A percentile compares a stretch with the other conserved stretches of the same genome.
These are phyloP conservation scores for Leucosporidium yakuticum DNA, from an alignment of 768 basidiomycete species.

Conservation along the genomic window DNA sequence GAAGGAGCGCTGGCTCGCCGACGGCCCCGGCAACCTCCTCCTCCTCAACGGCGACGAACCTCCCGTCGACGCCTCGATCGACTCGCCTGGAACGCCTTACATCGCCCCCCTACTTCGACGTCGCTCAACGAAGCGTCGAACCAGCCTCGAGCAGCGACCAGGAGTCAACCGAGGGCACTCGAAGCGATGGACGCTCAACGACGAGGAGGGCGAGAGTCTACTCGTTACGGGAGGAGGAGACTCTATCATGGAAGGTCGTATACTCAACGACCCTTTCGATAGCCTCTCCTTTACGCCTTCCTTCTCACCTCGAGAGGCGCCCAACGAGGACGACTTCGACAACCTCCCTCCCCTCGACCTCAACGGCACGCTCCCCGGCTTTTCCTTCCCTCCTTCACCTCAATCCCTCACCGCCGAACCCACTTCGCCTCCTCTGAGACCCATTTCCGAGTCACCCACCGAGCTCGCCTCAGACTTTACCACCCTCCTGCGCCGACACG, in stretches of 20 bases:
- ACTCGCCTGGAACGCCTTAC: background rate
- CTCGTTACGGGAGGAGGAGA: conserved; percentile 8
- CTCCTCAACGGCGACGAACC: conserved; percentile 6
- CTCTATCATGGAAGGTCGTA: conserved; percentile 13
- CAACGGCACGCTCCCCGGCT: background rate
- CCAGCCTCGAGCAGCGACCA: too few species aligned
- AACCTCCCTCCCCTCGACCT: conserved; percentile 13
- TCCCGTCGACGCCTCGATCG: background rate
- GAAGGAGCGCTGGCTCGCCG: conserved; percentile 5
- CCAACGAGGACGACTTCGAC: conserved; percentile 2
- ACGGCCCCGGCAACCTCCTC: background rate
- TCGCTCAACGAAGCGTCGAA: too few species aligned
- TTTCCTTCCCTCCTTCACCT: background rate
- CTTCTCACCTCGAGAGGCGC: background rate
- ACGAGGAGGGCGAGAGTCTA: conserved; percentile 16
- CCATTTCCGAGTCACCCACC: background rate
- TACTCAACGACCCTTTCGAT: conserved; percentile 11
- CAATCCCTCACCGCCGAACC: background rate
- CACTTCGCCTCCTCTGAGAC: background rate
- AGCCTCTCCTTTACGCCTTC: background rate
- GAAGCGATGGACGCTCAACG: background rate
- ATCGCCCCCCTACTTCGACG: background rate
- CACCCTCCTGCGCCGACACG: conserved; percentile 16
- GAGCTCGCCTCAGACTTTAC: conserved; percentile 1
- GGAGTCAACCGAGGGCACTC: background rate